A percentile compares a stretch with the other conserved stretches of the same genome.
Evolutionary conservation across 2,329 filamentous ascomycete genomes (phyloP).

Genomic region (Coniochaeta ligniaria): DNA sequence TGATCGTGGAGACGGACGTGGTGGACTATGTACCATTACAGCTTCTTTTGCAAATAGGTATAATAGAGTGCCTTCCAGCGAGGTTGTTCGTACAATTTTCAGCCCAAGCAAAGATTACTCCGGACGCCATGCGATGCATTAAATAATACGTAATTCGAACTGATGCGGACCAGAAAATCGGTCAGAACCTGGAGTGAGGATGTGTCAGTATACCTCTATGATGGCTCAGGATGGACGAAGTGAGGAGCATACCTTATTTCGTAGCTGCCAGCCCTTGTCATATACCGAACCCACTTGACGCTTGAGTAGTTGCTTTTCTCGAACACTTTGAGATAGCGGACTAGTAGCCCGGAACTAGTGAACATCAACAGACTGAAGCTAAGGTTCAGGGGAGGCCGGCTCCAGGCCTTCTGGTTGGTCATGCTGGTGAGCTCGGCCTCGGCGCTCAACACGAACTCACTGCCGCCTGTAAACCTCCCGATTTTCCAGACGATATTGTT

Average conservation of each 20-base stretch:
- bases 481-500: slow-evolving; percentile 99
- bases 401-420: slow-evolving; percentile 98
- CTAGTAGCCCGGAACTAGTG: slow-evolving; percentile 84
- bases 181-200: neutral
- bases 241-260: slow-evolving; percentile 53
- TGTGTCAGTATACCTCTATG: neutral
- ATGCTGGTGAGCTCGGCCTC: slow-evolving; percentile 91
- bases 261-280: slow-evolving; percentile 96
- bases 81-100: neutral
- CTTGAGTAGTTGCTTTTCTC: slow-evolving; percentile 99
- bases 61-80: neutral
- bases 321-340: slow-evolving; percentile 96
- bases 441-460: slow-evolving; percentile 88
- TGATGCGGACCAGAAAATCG: neutral
- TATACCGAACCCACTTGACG: slow-evolving; percentile 98
- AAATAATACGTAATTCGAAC: neutral
- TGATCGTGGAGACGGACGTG: neutral
- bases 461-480: slow-evolving; percentile 94
- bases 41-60: neutral
- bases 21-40: neutral
- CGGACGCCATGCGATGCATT: neutral
- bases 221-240: neutral
- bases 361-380: slow-evolving; percentile 97
- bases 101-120: neutral
- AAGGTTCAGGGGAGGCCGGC: slow-evolving; percentile 81